Evolutionary conservation across 257 asterid species (phyloP), one percentile per base, ranked within the genome.

Genomic region (Thymus quinquecostatus): DNA sequence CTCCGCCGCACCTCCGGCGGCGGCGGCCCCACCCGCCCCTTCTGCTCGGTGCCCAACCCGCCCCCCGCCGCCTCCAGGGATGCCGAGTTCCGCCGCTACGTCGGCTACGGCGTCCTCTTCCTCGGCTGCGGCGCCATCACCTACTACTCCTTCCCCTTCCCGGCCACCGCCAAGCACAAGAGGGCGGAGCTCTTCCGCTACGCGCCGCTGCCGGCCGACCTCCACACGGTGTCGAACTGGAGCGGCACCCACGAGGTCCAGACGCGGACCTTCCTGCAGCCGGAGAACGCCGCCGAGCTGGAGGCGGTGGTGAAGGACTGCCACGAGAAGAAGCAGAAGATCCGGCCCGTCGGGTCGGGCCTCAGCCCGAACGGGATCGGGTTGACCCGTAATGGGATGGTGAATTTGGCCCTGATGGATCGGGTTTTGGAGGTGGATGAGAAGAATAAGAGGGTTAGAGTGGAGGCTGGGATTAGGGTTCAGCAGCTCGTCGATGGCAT

Each of bases 181-280:
- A 88, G 81, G 58, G 97, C 97, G 34, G 95, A 94, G 44, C 85
- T 89, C 69, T 94, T 94, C 82, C 96, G 95, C 47, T 94, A 94
- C 85, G 96, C 96, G 45, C 96, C 97, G 0, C 86, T 94, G 1
- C 99, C 98, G 0, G 86, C 92, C 3, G 98, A 91, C 76, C 96
- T 94, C 33, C 99, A 94, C 78, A 84, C 97, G 1, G 87, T 91
- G 1, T 82, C 99, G 72, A 94, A 94, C 58, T 94, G 99, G 99
- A 91, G 98, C 72, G 99, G 97, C 69, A 94, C 98, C 10, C 98
- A 94, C 69, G 98, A 91, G 64, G 96, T 94, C 55, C 97, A 88
- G 14, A 94, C 99, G n/a, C 95, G 91, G 12, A 83, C 72, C 1
- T 94, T 91, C 61, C 45, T 91, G 54, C 98, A 94, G 84, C 97